Evolutionary conservation across 768 basidiomycete genomes (phyloP).

Genomic region (Mycena vitilis): DNA sequence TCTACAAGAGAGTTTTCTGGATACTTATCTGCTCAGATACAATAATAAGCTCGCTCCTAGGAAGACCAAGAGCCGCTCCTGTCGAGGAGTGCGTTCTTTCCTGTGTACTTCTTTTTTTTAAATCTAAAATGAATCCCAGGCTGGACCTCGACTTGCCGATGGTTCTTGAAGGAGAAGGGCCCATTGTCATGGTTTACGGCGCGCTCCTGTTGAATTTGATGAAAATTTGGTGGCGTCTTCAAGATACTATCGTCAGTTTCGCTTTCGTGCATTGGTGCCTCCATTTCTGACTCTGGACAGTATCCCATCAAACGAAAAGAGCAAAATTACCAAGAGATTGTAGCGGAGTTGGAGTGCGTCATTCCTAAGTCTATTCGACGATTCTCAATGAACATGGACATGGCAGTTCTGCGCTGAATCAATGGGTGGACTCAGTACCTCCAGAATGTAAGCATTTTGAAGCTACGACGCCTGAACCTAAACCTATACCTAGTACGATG

Average conservation of each 20-base stretch:
- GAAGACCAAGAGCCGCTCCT: slow-evolving; percentile 63
- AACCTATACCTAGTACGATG: slow-evolving; percentile 55
- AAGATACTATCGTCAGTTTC: slow-evolving; percentile 52
- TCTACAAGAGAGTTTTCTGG: slow-evolving; percentile 62
- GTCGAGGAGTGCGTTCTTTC: slow-evolving; percentile 59
- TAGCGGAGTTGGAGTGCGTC: slow-evolving; percentile 69
- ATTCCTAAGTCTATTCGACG: neutral
- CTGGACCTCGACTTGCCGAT: slow-evolving; percentile 62
- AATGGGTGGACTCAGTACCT: slow-evolving; percentile 77
- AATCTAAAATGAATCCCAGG: slow-evolving; percentile 40
- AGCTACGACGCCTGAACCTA: neutral
- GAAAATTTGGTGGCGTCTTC: slow-evolving; percentile 56
- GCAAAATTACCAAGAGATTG: slow-evolving; percentile 54
- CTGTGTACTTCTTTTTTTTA: neutral
- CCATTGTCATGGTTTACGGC: slow-evolving; percentile 54
- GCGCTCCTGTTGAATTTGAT: slow-evolving; percentile 57
- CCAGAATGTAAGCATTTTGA: slow-evolving; percentile 58
- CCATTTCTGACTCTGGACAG: slow-evolving; percentile 33
- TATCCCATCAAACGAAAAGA: slow-evolving; percentile 54
- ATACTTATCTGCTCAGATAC: slow-evolving; percentile 38
- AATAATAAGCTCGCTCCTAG: slow-evolving; percentile 46
- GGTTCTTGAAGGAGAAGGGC: slow-evolving; percentile 68
- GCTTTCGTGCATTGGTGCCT: slow-evolving; percentile 28
- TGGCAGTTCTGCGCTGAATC: slow-evolving; percentile 70
- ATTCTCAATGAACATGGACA: neutral